Conservation (phyloP, 805 yeast species). For the Saccharomycopsis fodiens region DNA sequence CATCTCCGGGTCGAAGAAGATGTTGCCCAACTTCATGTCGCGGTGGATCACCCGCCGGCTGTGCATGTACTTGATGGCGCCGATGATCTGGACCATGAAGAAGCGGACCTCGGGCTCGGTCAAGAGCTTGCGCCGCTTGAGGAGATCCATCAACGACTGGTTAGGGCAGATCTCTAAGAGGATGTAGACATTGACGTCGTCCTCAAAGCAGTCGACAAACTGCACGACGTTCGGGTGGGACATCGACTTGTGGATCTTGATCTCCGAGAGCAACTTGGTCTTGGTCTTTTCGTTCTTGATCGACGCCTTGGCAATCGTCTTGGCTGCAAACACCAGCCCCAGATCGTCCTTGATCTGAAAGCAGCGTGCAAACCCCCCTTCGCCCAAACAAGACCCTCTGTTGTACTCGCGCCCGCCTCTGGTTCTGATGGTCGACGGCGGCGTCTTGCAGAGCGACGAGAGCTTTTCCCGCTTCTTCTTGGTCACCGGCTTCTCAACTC, state of each 20-base stretch:
- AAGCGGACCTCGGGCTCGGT: slow-evolving; percentile 88
- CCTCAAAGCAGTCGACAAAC: slow-evolving; percentile 95
- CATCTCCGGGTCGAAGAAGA: slow-evolving; percentile 90
- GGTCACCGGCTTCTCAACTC: slow-evolving; percentile 27
- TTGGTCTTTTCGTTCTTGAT: slow-evolving; percentile 86
- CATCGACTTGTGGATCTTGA: slow-evolving; percentile 88
- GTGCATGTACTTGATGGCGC: slow-evolving; percentile 91
- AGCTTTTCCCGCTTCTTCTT: slow-evolving; percentile 83
- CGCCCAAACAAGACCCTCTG: slow-evolving; percentile 87
- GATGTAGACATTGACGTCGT: slow-evolving; percentile 88
- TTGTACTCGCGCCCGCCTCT: slow-evolving; percentile 83
- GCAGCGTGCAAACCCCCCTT: slow-evolving; percentile 98
- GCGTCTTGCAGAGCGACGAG: slow-evolving; percentile 89
- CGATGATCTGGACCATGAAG: slow-evolving; percentile 86
- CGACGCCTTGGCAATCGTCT: slow-evolving; percentile 91
- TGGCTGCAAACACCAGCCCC: slow-evolving; percentile 89
- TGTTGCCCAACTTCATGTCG: slow-evolving; percentile 92
- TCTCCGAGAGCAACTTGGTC: slow-evolving; percentile 77
- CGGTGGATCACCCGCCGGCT: slow-evolving; percentile 89
- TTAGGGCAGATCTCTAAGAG: slow-evolving; percentile 91
- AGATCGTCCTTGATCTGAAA: slow-evolving; percentile 90
- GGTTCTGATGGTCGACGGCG: slow-evolving; percentile 87
- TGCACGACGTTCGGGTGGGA: slow-evolving; percentile 85
- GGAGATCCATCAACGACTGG: slow-evolving; percentile 87
- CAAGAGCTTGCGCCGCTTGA: slow-evolving; percentile 75